These are phyloP conservation scores for Pyrenochaeta sp. DNA, from an alignment of 2,329 filamentous ascomycete species.

Conservation along the genomic window DNA sequence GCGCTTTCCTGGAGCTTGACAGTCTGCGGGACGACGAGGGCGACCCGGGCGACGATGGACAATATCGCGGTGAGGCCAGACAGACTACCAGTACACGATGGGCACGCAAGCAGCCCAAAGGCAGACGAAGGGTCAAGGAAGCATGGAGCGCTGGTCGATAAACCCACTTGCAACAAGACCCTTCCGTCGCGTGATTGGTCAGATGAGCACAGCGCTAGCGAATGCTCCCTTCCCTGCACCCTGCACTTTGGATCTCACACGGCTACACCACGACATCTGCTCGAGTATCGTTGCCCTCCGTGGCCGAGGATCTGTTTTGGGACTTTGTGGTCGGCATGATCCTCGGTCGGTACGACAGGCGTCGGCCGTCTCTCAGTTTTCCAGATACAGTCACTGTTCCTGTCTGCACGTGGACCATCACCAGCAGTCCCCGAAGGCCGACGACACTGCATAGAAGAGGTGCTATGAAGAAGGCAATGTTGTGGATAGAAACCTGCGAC, in stretches of 20 bases:
- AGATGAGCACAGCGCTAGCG: slow-evolving; percentile 14
- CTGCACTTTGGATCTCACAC: slow-evolving; percentile 21
- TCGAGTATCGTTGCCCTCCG: slow-evolving; percentile 16
- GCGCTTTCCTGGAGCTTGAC: neutral
- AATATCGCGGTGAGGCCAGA: slow-evolving; percentile 14
- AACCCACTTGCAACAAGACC: slow-evolving; percentile 16
- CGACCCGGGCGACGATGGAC: slow-evolving; percentile 4
- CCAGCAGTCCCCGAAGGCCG: neutral
- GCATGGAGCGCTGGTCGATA: slow-evolving; percentile 13
- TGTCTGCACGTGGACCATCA: neutral
- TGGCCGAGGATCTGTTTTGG: neutral
- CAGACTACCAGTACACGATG: slow-evolving; percentile 12
- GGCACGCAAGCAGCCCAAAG: slow-evolving; percentile 21
- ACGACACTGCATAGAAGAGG: neutral
- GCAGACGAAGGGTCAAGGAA: slow-evolving; percentile 8
- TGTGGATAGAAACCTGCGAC: slow-evolving; percentile 12
- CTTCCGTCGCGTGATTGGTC: slow-evolving; percentile 25
- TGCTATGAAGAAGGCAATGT: slow-evolving; percentile 2
- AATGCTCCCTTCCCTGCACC: slow-evolving; percentile 14
- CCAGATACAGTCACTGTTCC: neutral
- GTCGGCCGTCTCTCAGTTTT: neutral
- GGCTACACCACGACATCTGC: slow-evolving; percentile 15
- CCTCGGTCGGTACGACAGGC: neutral
- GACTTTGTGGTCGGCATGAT: neutral
- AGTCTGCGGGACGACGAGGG: neutral